These are phyloP conservation scores for Coniella lustricola DNA, from an alignment of 2,329 filamentous ascomycete species.

Conservation along the genomic window DNA sequence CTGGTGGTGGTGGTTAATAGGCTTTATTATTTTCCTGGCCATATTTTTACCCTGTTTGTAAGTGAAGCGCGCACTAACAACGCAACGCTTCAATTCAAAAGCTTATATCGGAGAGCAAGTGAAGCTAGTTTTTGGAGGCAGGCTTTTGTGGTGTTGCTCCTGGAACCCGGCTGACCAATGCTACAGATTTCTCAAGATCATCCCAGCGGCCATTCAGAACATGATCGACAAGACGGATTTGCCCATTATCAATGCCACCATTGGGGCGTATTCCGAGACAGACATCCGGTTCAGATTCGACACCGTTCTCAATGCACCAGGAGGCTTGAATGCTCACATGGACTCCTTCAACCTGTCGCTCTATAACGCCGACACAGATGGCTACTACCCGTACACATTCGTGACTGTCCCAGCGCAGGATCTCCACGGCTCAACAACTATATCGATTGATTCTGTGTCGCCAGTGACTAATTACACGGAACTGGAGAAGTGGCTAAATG, in stretches of 20 bases:
- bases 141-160: no score
- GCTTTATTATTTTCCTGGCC: background rate
- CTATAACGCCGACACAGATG: constrained; percentile 2
- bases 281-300: constrained; percentile 1
- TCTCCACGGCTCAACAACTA: constrained; percentile 1
- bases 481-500: constrained; percentile 2
- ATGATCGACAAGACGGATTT: constrained; percentile 4
- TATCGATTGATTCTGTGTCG: background rate
- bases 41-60: constrained; percentile 4
- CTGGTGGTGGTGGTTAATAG: constrained; percentile 7
- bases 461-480: constrained; percentile 4
- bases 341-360: background rate
- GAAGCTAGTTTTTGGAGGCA: no score
- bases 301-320: constrained; percentile 2
- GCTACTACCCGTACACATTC: constrained; percentile 3
- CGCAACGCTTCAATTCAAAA: no score
- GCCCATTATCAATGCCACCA: constrained; percentile 1
- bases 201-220: constrained; percentile 1
- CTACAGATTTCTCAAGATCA: constrained; percentile 2
- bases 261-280: constrained; percentile 5
- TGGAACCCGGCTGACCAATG: background rate
- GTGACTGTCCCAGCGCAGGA: background rate
- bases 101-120: no score
- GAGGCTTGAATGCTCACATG: constrained; percentile 3
- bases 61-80: no score